Conservation (phyloP, 2,329 filamentous ascomycete genomes). For the Lecanicillium sp. region DNA sequence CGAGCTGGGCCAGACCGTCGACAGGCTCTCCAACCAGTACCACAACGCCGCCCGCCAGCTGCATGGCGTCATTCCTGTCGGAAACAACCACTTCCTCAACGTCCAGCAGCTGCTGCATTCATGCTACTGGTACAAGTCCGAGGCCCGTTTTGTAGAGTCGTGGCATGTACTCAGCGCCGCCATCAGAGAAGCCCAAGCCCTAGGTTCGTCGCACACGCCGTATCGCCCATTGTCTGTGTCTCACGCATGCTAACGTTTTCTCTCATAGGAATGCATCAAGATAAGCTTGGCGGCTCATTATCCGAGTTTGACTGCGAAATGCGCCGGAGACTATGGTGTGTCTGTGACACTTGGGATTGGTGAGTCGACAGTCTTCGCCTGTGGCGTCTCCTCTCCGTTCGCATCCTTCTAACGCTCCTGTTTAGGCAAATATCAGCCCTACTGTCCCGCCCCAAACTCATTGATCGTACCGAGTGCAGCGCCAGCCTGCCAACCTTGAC, state of each 20-base stretch:
- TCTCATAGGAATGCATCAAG: conserved; percentile 23
- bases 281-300: conserved; percentile 17
- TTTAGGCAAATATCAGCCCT: conserved; percentile 27
- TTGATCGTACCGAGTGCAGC: conserved; percentile 10
- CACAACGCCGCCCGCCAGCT: conserved; percentile 26
- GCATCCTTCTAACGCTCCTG: too few species aligned
- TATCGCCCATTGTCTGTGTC: rapidly evolving
- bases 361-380: conserved; percentile 11
- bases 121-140: conserved; percentile 29
- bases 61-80: conserved; percentile 22
- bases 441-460: conserved; percentile 13
- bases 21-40: conserved; percentile 22
- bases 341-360: conserved; percentile 31
- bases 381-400: background rate
- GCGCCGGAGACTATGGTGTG: conserved; percentile 27
- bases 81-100: conserved; percentile 23
- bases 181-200: conserved; percentile 27
- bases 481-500: conserved; percentile 9
- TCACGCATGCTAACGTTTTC: background rate
- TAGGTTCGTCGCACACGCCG: conserved; percentile 16
- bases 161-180: conserved; percentile 28
- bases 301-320: conserved; percentile 28
- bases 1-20: conserved; percentile 21
- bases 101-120: conserved; percentile 29
- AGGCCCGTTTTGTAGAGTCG: conserved; percentile 27